Evolutionary conservation across 768 basidiomycete species (phyloP).

Genomic region (Boletus rubroflammeus): DNA sequence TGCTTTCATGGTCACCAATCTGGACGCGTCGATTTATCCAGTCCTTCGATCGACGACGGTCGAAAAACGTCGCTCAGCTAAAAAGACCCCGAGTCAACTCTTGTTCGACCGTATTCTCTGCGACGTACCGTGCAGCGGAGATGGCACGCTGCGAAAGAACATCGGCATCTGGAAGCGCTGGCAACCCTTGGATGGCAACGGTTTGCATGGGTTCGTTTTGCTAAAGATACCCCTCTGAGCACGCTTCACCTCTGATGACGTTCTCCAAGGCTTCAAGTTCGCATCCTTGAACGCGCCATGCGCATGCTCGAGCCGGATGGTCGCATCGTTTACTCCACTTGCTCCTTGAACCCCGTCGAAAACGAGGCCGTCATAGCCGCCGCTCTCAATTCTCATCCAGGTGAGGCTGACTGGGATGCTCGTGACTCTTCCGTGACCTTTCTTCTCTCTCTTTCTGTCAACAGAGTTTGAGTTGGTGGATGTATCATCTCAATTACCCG

Average conservation of each 20-base stretch:
- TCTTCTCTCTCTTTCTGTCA: neutral
- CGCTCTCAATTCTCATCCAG: conserved; percentile 67
- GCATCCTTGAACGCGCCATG: conserved; percentile 93
- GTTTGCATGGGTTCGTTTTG: conserved; percentile 70
- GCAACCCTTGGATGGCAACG: conserved; percentile 86
- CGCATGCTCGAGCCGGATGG: conserved; percentile 77
- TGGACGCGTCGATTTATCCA: conserved; percentile 88
- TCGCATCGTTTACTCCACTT: conserved; percentile 95
- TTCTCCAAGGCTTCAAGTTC: conserved; percentile 71
- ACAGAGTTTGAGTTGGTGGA: conserved; percentile 78
- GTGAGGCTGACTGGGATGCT: conserved; percentile 32
- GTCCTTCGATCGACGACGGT: conserved; percentile 40
- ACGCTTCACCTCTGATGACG: conserved; percentile 2
- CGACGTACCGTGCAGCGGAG: conserved; percentile 97
- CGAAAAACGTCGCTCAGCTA: conserved; percentile 31
- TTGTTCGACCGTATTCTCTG: conserved; percentile 92
- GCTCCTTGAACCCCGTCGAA: conserved; percentile 94
- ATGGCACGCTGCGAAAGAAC: conserved; percentile 95
- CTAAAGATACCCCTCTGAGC: neutral
- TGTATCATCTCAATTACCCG: conserved; percentile 65
- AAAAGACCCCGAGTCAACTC: conserved; percentile 47
- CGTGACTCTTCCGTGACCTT: neutral
- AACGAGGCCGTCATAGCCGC: conserved; percentile 95
- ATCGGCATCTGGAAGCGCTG: conserved; percentile 92
- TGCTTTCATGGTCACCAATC: conserved; percentile 91